Percentiles rank a stretch among this genome's conserved stretches.
Evolutionary conservation across 2,329 filamentous ascomycete genomes (phyloP).

Genomic region (Fusarium xylarioides): DNA sequence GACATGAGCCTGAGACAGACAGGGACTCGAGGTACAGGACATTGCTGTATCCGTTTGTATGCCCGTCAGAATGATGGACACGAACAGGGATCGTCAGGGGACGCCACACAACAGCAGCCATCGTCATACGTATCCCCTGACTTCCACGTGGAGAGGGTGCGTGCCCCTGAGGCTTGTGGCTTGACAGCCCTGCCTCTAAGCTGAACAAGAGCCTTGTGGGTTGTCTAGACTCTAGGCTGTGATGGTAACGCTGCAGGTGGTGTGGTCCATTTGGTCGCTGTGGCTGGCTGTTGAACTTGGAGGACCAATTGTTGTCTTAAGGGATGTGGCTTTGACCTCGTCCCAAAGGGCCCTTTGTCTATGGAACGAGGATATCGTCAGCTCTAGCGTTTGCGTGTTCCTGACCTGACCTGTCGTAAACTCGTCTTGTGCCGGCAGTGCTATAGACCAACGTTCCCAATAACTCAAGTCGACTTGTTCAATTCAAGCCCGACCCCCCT

Average conservation of each 20-base stretch:
- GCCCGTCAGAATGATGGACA: conserved; percentile 22
- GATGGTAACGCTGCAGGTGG: conserved; percentile 10
- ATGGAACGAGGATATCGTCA: conserved; percentile 3
- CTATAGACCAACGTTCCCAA: too few relatives aligned
- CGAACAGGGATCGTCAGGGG: conserved; percentile 36
- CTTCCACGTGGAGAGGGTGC: conserved; percentile 28
- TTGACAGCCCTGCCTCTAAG: conserved; percentile 21
- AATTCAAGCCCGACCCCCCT: too few relatives aligned
- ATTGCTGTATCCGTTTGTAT: conserved; percentile 10
- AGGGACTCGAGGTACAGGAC: background rate
- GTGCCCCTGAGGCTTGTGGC: conserved; percentile 29
- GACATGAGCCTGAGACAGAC: conserved; percentile 18
- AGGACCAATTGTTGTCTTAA: conserved; percentile 5
- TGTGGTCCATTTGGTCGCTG: conserved; percentile 5
- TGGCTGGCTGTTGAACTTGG: conserved; percentile 21
- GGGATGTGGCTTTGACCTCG: conserved; percentile 25
- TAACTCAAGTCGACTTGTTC: too few relatives aligned
- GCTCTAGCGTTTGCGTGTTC: background rate
- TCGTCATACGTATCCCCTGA: conserved; percentile 24
- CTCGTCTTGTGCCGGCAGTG: background rate
- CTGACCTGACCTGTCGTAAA: background rate
- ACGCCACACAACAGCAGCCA: conserved; percentile 26
- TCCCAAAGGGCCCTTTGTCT: conserved; percentile 5
- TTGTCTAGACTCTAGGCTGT: background rate
- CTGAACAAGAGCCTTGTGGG: background rate